Conservation (phyloP, 345 rosid species). For the Melastoma malabathricum region DNA sequence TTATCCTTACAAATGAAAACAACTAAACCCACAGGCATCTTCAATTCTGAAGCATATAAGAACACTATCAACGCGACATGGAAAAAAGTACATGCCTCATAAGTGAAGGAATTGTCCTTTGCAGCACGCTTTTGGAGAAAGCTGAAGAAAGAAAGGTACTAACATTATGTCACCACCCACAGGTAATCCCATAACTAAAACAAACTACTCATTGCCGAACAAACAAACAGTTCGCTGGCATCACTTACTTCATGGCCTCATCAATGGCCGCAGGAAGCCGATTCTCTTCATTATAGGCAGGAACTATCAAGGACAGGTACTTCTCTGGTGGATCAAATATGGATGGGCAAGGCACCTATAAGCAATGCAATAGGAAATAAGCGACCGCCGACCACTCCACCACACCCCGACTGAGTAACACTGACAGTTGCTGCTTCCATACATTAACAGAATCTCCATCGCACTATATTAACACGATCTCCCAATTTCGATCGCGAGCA, state of each 20-base stretch:
- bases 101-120: constrained; percentile 75
- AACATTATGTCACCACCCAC: background rate
- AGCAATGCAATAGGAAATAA: too few species aligned
- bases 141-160: constrained; percentile 31
- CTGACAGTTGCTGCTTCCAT: too few species aligned
- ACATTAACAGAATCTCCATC: too few species aligned
- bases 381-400: too few species aligned
- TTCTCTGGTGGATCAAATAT: constrained; percentile 62
- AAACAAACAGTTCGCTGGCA: background rate
- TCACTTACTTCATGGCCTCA: constrained; percentile 75
- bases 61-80: background rate
- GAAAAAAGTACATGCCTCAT: constrained; percentile 51
- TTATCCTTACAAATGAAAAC: too few species aligned
- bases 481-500: too few species aligned
- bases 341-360: constrained; percentile 62
- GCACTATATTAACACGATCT: too few species aligned
- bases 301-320: constrained; percentile 74
- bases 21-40: too few species aligned
- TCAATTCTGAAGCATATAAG: too few species aligned
- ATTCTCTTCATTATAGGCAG: constrained; percentile 83
- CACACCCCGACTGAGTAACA: too few species aligned
- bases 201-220: too few species aligned
- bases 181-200: background rate
- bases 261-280: constrained; percentile 85
- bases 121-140: constrained; percentile 68